Conservation (phyloP, 805 yeast species). For the Ogataea philodendri region DNA sequence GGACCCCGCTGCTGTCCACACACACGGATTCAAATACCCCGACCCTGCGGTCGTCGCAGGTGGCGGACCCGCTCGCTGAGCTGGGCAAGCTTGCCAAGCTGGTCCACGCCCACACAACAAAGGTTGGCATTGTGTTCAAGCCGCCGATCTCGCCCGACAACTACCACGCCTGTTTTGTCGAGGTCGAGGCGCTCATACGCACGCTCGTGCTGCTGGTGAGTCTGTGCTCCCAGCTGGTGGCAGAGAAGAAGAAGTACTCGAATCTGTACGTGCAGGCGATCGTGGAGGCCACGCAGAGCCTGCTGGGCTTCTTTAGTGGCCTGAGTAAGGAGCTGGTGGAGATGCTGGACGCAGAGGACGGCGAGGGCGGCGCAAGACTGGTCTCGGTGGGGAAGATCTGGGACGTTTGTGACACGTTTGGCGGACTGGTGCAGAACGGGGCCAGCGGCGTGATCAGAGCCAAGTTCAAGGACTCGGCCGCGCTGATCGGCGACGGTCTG, state of each 20-base stretch:
- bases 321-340: conserved; percentile 21
- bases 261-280: conserved; percentile 33
- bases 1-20: conserved; percentile 17
- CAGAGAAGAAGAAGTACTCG: conserved; percentile 35
- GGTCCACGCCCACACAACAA: conserved; percentile 73
- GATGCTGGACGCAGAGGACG: conserved; percentile 12
- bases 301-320: conserved; percentile 17
- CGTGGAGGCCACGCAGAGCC: conserved; percentile 20
- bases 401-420: conserved; percentile 58
- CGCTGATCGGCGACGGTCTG: conserved; percentile 58
- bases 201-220: conserved; percentile 45
- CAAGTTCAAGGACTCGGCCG: conserved; percentile 43
- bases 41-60: conserved; percentile 20
- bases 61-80: conserved; percentile 53
- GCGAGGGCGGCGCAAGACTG: conserved; percentile 40
- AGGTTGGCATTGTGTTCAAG: conserved; percentile 67
- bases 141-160: conserved; percentile 48
- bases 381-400: conserved; percentile 66
- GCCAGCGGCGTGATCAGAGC: conserved; percentile 50
- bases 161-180: conserved; percentile 45
- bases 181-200: conserved; percentile 46
- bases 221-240: conserved; percentile 41
- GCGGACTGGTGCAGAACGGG: conserved; percentile 44
- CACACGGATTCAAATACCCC: conserved; percentile 2
- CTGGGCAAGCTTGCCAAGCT: conserved; percentile 56